Percentiles rank a stretch among this genome's conserved stretches.
Evolutionary conservation across 2,329 filamentous ascomycete genomes (phyloP).

Genomic region (Paecilomyces niveus): DNA sequence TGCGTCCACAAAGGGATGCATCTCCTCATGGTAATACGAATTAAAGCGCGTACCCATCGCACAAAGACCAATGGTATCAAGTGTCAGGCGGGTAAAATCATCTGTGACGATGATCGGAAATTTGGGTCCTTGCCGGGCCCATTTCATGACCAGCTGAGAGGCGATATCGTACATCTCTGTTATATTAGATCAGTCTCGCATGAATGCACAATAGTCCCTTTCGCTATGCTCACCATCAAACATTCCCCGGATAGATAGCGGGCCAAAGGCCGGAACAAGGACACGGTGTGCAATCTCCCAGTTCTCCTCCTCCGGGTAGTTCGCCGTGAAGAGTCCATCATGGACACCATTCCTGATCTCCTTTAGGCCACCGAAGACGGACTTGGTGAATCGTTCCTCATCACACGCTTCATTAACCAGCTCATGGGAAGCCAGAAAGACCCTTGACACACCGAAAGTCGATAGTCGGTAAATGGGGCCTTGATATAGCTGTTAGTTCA

Average conservation of each 20-base stretch:
- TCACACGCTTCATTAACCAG: constrained; percentile 58
- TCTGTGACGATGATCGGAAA: constrained; percentile 54
- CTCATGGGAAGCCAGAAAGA: constrained; percentile 47
- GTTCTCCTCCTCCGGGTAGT: constrained; percentile 40
- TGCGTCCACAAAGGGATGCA: constrained; percentile 63
- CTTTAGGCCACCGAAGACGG: constrained; percentile 42
- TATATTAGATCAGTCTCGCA: neutral
- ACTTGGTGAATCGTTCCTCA: constrained; percentile 60
- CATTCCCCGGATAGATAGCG: constrained; percentile 38
- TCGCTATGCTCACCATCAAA: constrained; percentile 23
- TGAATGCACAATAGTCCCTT: neutral
- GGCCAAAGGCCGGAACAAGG: constrained; percentile 42
- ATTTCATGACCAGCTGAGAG: constrained; percentile 33
- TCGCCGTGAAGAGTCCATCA: constrained; percentile 61
- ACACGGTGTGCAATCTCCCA: constrained; percentile 57
- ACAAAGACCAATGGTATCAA: constrained; percentile 66
- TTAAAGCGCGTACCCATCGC: constrained; percentile 70
- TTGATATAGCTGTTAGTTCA: constrained; percentile 14
- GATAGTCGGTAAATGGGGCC: constrained; percentile 55
- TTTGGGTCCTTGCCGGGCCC: constrained; percentile 45
- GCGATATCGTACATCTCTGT: constrained; percentile 35
- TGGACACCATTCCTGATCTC: constrained; percentile 54
- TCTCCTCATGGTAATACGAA: constrained; percentile 60
- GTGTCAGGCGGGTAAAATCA: constrained; percentile 65
- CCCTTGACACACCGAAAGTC: constrained; percentile 38